Base-by-base conservation (phyloP, 2,329 filamentous ascomycete species). In the Xylariomycetidae sp. region DNA sequence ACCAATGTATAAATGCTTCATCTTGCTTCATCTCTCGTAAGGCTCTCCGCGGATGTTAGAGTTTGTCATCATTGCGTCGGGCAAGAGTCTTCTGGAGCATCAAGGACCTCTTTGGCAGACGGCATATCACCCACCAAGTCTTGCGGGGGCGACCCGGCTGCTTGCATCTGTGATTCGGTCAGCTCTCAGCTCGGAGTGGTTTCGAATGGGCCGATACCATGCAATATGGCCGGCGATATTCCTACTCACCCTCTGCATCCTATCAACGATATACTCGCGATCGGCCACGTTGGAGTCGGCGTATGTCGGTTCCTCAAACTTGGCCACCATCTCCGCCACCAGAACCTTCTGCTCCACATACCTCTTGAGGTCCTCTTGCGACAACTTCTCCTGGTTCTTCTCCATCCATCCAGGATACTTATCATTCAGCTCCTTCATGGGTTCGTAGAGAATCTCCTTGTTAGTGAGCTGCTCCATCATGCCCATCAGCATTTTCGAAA, bases 401-500 rank as follows among this genome's bases (percentile, higher is more conserved):
- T 75, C 74, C 57, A 98, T 71, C 90, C 92, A 98, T 2, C 64
- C 78, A 0, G 89, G 90, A 54, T 92, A 98, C 61, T 95, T 96
- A 33, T 86, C 82, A 58, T 94, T 68, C 29, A 98, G 68, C 63
- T 98, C 92, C 67, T 95, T 95, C 88, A 98, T 95, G 3, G 92
- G 92, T 64, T 98, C 90, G 57, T 96, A 96, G 31, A 98, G 64
- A 43, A 98, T 95, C 48, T 96, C 92, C 67, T 95, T 96, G 61
- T 94, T 95, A 4, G 92, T 96, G 43, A 98, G 72, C 60, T 98
- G 89, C 64, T 96, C 87, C 90, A 98, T 96, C 87, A 96, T 95
- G 34, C 85, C 85, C 72, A 94, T 78, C 39, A 98, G 75, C 79
- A 96, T 87, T 64, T 94, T 90, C 37, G 86, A 88, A 51, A 96